Conservation (phyloP, 257 asterid species). For the Petunia axillaris region DNA sequence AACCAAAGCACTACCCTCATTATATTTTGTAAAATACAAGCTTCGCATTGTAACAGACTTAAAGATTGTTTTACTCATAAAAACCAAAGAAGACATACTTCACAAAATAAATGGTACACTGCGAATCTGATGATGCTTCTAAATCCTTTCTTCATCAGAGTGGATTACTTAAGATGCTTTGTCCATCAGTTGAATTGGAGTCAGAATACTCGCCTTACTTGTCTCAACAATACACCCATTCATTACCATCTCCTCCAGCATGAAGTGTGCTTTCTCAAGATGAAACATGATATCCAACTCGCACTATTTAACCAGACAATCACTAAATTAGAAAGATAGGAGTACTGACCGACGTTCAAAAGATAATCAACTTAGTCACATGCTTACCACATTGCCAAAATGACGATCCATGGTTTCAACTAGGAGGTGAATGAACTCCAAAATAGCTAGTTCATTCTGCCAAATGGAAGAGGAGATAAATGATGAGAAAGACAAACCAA, state of each 20-base stretch:
- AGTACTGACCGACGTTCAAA: background rate
- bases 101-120: background rate
- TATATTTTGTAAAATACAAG: slow-evolving; percentile 2
- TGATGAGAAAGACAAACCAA: slow-evolving; percentile 6
- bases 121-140: background rate
- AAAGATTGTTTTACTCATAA: background rate
- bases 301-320: slow-evolving; percentile 53
- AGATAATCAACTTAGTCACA: slow-evolving; percentile 10
- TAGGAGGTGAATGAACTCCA: slow-evolving; percentile 92
- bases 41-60: background rate
- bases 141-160: background rate
- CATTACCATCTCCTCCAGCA: slow-evolving; percentile 99
- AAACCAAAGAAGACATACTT: background rate
- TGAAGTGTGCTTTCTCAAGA: slow-evolving; percentile 95
- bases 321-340: background rate
- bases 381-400: slow-evolving; percentile 93
- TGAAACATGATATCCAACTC: slow-evolving; percentile 97
- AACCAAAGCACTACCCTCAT: slow-evolving; percentile 15
- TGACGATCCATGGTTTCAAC: slow-evolving; percentile 99
- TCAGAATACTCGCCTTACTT: slow-evolving; percentile 81
- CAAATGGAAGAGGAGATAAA: slow-evolving; percentile 22
- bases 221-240: slow-evolving; percentile 93
- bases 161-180: slow-evolving; percentile 56
- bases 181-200: slow-evolving; percentile 83
- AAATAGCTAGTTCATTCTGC: slow-evolving; percentile 95